A percentile compares a stretch with the other conserved stretches of the same genome.
phyloP scores from a whole-genome alignment of 768 basidiomycete genomes.

The Tulasnella sp. region DNA sequence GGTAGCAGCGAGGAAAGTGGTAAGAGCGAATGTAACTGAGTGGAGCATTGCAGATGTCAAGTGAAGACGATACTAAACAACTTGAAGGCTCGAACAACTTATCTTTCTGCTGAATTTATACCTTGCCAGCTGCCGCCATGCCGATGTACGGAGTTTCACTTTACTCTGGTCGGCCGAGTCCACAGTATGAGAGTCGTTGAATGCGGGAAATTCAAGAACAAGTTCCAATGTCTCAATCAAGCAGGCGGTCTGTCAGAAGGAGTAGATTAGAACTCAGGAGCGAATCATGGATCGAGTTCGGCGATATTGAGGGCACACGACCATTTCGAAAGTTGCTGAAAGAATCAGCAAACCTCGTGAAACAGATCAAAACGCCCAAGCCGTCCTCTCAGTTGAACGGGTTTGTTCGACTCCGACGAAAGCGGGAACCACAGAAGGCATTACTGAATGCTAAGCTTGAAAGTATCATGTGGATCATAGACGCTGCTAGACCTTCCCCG shows the following conservation, averaged over 20 bases:
- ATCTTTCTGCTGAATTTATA: not conserved
- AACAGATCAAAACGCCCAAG: not conserved
- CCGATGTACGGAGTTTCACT: not conserved
- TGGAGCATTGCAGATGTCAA: not conserved
- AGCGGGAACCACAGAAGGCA: not conserved
- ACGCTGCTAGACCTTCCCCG: not conserved
- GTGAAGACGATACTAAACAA: not conserved
- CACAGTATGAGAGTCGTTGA: not conserved
- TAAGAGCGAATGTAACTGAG: not conserved
- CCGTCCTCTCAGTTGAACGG: not conserved
- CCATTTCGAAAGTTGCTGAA: not conserved
- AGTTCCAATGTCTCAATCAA: not conserved
- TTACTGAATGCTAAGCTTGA: not conserved
- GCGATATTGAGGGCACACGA: not conserved
- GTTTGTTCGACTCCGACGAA: not conserved
- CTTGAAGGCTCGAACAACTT: not conserved
- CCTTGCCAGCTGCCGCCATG: not conserved
- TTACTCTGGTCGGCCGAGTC: not conserved
- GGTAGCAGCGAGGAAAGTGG: not conserved
- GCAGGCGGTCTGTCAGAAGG: not conserved
- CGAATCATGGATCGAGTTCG: not conserved
- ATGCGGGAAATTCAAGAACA: not conserved
- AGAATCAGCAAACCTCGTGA: not conserved
- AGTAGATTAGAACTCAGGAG: not conserved
- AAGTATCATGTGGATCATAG: not conserved